These are phyloP conservation scores for Phytophthora europaea DNA, from an alignment of 352 stramenopile species.

Conservation along the genomic window DNA sequence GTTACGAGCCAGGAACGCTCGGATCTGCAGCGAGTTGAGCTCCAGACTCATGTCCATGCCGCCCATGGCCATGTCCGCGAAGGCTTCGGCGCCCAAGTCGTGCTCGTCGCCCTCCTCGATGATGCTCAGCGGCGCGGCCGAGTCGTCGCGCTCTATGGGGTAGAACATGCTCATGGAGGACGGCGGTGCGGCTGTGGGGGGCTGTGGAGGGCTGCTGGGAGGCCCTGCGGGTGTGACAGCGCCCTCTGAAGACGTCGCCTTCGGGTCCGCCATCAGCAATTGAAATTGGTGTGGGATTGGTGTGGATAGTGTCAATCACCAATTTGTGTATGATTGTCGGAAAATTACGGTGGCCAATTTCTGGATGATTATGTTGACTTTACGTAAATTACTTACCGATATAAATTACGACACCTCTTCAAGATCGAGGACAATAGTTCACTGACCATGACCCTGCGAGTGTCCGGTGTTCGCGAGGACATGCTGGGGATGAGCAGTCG, in stretches of 20 bases:
- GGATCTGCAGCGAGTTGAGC: conserved; percentile 65
- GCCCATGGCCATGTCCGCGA: conserved; percentile 68
- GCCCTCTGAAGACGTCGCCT: neutral
- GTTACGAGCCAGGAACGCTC: conserved; percentile 54
- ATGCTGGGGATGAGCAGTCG: conserved; percentile 42
- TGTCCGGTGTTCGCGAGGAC: conserved; percentile 42
- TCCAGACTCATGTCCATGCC: conserved; percentile 71
- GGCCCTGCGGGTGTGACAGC: too few relatives aligned
- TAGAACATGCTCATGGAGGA: conserved; percentile 27
- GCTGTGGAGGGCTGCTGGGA: neutral
- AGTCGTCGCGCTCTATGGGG: conserved; percentile 39
- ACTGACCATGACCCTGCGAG: conserved; percentile 22
- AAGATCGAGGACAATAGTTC: too few relatives aligned
- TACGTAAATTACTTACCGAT: neutral
- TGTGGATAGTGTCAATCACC: too few relatives aligned
- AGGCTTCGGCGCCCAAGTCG: conserved; percentile 60
- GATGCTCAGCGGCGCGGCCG: conserved; percentile 3
- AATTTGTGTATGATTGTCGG: too few relatives aligned
- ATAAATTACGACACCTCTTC: neutral
- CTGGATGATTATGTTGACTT: too few relatives aligned
- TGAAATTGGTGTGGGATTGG: neutral
- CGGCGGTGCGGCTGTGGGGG: neutral
- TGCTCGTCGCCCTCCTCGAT: conserved; percentile 59
- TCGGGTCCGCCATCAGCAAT: neutral
- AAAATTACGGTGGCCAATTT: too few relatives aligned